phyloP scores from a whole-genome alignment of 148 eudicot genomes.

The Rhododendron ovatum region DNA sequence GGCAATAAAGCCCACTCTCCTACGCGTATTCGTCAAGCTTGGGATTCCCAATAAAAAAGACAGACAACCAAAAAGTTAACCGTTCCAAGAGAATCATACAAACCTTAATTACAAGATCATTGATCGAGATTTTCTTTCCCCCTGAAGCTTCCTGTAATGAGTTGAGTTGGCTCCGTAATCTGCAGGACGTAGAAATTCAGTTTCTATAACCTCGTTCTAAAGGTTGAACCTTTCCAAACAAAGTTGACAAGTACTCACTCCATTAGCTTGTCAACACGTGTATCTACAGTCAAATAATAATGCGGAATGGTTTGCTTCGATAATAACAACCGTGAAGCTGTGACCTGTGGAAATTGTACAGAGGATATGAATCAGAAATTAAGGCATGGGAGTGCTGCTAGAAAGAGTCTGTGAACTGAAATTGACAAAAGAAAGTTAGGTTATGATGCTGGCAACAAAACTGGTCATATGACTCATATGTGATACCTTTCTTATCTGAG shows the following conservation, averaged over 20 bases:
- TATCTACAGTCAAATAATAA: conserved; percentile 80
- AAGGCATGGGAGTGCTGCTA: neutral
- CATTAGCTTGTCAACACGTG: conserved; percentile 83
- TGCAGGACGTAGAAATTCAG: conserved; percentile 21
- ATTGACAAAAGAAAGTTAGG: neutral
- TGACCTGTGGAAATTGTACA: conserved; percentile 44
- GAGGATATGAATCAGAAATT: conserved; percentile 10
- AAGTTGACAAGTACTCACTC: conserved; percentile 50
- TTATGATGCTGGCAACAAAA: neutral
- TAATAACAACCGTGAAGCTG: conserved; percentile 71
- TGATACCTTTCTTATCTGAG: conserved; percentile 88
- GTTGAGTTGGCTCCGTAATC: conserved; percentile 74
- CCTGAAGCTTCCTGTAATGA: conserved; percentile 91
- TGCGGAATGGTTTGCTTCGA: conserved; percentile 93
- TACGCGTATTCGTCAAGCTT: neutral
- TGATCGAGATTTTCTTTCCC: conserved; percentile 83
- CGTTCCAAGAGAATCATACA: neutral
- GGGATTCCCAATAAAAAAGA: neutral
- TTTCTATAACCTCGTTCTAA: conserved; percentile 7
- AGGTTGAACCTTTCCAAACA: neutral
- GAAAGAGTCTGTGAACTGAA: neutral
- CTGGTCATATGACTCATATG: neutral
- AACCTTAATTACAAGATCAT: conserved; percentile 98
- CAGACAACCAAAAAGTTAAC: neutral
- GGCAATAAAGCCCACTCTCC: neutral